Conservation (phyloP, 2,329 filamentous ascomycete species). For the Fusarium papillatum region DNA sequence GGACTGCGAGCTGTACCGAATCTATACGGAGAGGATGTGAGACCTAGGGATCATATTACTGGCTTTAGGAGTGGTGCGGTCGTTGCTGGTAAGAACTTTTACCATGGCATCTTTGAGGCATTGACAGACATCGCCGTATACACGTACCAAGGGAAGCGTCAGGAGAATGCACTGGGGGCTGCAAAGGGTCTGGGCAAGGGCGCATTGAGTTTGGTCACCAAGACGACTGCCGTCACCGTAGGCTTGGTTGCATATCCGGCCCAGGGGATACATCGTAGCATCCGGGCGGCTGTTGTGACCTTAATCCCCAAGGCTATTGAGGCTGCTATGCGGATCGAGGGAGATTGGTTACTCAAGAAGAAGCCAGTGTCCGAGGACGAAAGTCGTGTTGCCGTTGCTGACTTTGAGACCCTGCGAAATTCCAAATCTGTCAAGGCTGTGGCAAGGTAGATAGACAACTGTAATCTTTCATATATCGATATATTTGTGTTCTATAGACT, state of each 20-base stretch:
- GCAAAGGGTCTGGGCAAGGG: slow-evolving; percentile 1
- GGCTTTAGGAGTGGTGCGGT: slow-evolving; percentile 1
- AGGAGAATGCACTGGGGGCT: neutral
- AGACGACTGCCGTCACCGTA: slow-evolving; percentile 1
- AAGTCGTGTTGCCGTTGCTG: neutral
- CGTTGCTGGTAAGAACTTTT: slow-evolving; percentile 7
- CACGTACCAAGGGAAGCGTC: slow-evolving; percentile 5
- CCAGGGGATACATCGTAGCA: neutral
- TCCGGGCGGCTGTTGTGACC: neutral
- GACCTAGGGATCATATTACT: neutral
- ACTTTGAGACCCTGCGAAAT: neutral
- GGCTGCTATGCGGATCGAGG: neutral
- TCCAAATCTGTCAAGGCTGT: neutral
- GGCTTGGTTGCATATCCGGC: slow-evolving; percentile 2
- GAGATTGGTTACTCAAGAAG: neutral
- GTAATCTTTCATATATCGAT: neutral
- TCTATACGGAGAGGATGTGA: neutral
- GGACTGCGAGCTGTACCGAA: neutral
- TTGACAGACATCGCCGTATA: slow-evolving; percentile 1
- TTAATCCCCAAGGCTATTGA: neutral
- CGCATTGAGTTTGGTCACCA: neutral
- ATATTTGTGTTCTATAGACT: too few relatives aligned
- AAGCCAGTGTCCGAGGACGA: neutral
- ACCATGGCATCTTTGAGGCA: slow-evolving; percentile 6
- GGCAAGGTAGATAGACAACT: neutral